phyloP scores from a whole-genome alignment of 192 early-diverging fungal genomes.

The Bifiguratus adelaidae region DNA sequence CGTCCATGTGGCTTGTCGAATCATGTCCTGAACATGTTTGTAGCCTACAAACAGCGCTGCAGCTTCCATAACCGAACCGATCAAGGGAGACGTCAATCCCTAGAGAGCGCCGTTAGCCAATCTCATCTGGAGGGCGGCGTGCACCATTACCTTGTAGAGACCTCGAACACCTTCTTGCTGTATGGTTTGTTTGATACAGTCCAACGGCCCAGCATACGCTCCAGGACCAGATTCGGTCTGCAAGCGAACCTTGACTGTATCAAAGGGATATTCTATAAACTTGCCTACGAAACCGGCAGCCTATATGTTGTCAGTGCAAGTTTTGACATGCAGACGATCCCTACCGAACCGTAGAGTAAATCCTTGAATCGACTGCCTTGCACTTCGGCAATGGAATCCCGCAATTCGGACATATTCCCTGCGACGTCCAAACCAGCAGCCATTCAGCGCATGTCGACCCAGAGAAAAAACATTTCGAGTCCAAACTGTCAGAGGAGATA shows the following conservation, averaged over 20 bases:
- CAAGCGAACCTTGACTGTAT: conserved; percentile 89
- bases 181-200: conserved; percentile 72
- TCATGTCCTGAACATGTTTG: conserved; percentile 65
- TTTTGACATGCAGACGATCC: too few relatives aligned
- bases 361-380: too few relatives aligned
- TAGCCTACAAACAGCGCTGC: conserved; percentile 83
- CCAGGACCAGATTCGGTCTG: conserved; percentile 66
- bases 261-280: conserved; percentile 93
- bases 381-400: too few relatives aligned
- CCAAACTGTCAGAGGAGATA: too few relatives aligned
- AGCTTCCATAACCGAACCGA: conserved; percentile 94
- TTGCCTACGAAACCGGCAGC: conserved; percentile 85
- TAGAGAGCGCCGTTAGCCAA: conserved; percentile 9
- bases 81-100: conserved; percentile 83
- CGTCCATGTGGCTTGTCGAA: conserved; percentile 36
- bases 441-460: too few relatives aligned
- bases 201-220: conserved; percentile 65
- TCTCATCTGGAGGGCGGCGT: neutral
- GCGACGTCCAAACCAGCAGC: too few relatives aligned
- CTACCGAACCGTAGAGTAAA: too few relatives aligned
- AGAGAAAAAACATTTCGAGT: too few relatives aligned
- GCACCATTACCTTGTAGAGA: conserved; percentile 69
- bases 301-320: too few relatives aligned
- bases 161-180: conserved; percentile 70
- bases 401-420: too few relatives aligned